These are phyloP conservation scores for Daedaleopsis sinensis DNA, from an alignment of 768 basidiomycete genomes.

Conservation along the genomic window DNA sequence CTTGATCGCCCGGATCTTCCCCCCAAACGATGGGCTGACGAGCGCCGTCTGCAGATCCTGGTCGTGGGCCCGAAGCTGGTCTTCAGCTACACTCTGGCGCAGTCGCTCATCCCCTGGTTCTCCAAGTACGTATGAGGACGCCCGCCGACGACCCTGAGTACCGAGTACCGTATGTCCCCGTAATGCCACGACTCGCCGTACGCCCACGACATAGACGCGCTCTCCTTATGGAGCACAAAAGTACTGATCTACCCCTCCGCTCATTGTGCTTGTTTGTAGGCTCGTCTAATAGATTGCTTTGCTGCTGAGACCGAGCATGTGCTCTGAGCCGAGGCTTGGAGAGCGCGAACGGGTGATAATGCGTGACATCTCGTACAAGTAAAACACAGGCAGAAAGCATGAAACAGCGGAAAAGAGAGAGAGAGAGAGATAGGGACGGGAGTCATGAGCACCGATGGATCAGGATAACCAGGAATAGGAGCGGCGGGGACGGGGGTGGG, in stretches of 20 bases:
- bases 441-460: slow-evolving; percentile 38
- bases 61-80: slow-evolving; percentile 98
- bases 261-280: slow-evolving; percentile 9
- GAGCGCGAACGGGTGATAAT: background rate
- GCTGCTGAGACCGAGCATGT: background rate
- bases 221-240: slow-evolving; percentile 1
- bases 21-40: slow-evolving; percentile 27
- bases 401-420: slow-evolving; percentile 28
- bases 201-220: slow-evolving; percentile 14
- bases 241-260: slow-evolving; percentile 12
- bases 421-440: slow-evolving; percentile 33
- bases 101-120: slow-evolving; percentile 92
- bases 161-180: background rate
- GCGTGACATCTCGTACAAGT: slow-evolving; percentile 3
- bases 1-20: no score
- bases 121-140: slow-evolving; percentile 70
- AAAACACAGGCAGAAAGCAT: slow-evolving; percentile 7
- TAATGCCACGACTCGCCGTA: background rate
- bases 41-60: slow-evolving; percentile 59
- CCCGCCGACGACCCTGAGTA: background rate
- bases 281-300: slow-evolving; percentile 15
- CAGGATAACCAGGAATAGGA: background rate
- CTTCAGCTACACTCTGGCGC: slow-evolving; percentile 97
- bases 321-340: background rate
- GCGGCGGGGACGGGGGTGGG: background rate